Percentiles rank a stretch among this genome's conserved stretches.
Conservation (phyloP, 2,329 filamentous ascomycete genomes). For the Magnaporthales sp. region DNA sequence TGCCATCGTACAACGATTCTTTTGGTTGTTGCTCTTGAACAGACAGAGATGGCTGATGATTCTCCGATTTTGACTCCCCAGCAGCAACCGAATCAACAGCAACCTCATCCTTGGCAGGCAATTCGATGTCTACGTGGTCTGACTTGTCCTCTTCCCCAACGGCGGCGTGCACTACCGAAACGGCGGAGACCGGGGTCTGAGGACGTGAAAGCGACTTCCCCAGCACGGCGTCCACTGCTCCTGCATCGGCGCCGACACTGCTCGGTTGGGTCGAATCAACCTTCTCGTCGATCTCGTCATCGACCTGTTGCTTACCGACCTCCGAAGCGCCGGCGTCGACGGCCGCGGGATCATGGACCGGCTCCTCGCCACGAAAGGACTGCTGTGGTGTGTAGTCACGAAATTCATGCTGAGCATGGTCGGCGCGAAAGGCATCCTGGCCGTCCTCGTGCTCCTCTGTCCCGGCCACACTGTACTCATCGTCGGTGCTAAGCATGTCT, state of each 20-base stretch:
- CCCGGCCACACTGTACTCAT: background rate
- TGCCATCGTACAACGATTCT: background rate
- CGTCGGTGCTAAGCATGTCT: background rate
- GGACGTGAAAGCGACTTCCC: background rate
- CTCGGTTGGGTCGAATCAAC: background rate
- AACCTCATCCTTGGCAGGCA: background rate
- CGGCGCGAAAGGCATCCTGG: background rate
- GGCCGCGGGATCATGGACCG: background rate
- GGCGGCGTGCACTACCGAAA: background rate
- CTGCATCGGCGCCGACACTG: background rate
- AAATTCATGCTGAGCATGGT: background rate
- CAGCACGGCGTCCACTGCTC: conserved; percentile 6
- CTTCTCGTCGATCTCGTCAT: background rate
- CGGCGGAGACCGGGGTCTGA: background rate
- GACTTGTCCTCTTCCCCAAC: conserved; percentile 7
- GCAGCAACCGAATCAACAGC: background rate
- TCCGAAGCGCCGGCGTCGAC: background rate
- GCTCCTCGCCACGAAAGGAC: background rate
- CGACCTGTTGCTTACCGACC: background rate
- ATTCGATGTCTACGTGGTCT: background rate
- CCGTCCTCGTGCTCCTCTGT: background rate
- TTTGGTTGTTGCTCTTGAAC: background rate
- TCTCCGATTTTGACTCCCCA: background rate
- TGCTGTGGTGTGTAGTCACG: background rate
- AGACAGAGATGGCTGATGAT: background rate